These are phyloP conservation scores for Macadamia tetraphylla DNA, from an alignment of 164 flowering plant genomes.

Conservation along the genomic window DNA sequence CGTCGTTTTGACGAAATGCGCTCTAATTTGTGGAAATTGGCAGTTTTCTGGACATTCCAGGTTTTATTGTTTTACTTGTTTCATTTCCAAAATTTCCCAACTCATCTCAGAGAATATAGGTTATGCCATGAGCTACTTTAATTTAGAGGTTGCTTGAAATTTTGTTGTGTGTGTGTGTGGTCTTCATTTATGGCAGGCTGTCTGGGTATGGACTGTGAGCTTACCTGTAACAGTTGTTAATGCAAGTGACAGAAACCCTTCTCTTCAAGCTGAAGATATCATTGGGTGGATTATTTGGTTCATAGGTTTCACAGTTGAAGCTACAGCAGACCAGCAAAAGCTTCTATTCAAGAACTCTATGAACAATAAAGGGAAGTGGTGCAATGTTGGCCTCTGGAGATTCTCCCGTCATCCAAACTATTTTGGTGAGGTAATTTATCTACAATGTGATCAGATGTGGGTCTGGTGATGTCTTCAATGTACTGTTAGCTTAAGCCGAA, in stretches of 20 bases:
- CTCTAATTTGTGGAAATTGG: slow-evolving; percentile 63
- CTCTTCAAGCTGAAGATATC: slow-evolving; percentile 52
- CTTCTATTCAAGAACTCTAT: slow-evolving; percentile 67
- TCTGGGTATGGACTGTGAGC: slow-evolving; percentile 99
- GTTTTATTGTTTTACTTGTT: slow-evolving; percentile 24
- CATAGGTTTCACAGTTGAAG: slow-evolving; percentile 63
- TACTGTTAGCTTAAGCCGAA: slow-evolving; percentile 4
- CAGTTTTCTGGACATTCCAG: slow-evolving; percentile 89
- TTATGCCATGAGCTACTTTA: too few relatives aligned
- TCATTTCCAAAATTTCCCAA: not conserved
- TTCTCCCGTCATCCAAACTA: slow-evolving; percentile 89
- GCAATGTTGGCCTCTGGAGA: slow-evolving; percentile 80
- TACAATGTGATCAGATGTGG: not conserved
- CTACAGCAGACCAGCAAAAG: slow-evolving; percentile 86
- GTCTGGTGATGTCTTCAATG: not conserved
- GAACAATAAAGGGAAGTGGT: slow-evolving; percentile 89
- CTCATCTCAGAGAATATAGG: too few relatives aligned
- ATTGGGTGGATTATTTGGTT: slow-evolving; percentile 93
- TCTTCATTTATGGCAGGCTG: slow-evolving; percentile 51
- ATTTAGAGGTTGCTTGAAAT: too few relatives aligned
- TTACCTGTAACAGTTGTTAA: slow-evolving; percentile 89
- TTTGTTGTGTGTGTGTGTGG: too few relatives aligned
- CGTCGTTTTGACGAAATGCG: slow-evolving; percentile 92
- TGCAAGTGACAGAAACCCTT: slow-evolving; percentile 63
- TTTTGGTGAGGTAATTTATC: slow-evolving; percentile 77